Conservation (phyloP, 495 filamentous ascomycete species). For the Thozetella sp. region DNA sequence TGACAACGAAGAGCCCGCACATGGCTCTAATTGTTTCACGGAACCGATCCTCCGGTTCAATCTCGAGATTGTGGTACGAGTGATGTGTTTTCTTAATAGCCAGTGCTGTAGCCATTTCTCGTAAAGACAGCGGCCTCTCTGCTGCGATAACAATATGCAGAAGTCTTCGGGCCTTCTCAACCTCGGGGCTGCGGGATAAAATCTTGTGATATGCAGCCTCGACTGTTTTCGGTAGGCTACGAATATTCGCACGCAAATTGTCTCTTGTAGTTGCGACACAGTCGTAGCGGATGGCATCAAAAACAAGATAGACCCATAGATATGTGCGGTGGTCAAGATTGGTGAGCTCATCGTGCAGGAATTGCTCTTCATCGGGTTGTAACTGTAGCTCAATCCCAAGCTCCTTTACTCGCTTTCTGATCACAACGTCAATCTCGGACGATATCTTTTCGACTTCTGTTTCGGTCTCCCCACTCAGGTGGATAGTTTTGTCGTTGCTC, state of each 20-base stretch:
- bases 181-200: not conserved
- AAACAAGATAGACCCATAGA: slow-evolving; percentile 33
- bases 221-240: slow-evolving; percentile 14
- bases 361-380: slow-evolving; percentile 1
- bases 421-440: slow-evolving; percentile 37
- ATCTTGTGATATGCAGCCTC: not conserved
- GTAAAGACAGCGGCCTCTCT: slow-evolving; percentile 1
- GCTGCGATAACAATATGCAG: slow-evolving; percentile 3
- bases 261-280: slow-evolving; percentile 4
- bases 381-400: slow-evolving; percentile 16
- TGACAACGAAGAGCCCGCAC: slow-evolving; percentile 37
- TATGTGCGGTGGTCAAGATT: slow-evolving; percentile 34
- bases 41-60: slow-evolving; percentile 3
- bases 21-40: slow-evolving; percentile 27
- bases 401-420: slow-evolving; percentile 25
- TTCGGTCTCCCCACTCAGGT: slow-evolving; percentile 34
- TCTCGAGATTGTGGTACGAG: not conserved
- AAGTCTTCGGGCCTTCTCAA: not conserved
- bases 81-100: not conserved
- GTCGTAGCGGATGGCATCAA: slow-evolving; percentile 7
- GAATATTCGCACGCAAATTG: slow-evolving; percentile 21
- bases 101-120: slow-evolving; percentile 10
- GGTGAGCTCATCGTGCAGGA: slow-evolving; percentile 19
- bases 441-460: slow-evolving; percentile 23
- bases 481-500: slow-evolving; percentile 12